Percentiles rank a stretch among this genome's conserved stretches.
These are phyloP conservation scores for Fusarium sp. DNA, from an alignment of 2,329 filamentous ascomycete genomes.

Conservation along the genomic window DNA sequence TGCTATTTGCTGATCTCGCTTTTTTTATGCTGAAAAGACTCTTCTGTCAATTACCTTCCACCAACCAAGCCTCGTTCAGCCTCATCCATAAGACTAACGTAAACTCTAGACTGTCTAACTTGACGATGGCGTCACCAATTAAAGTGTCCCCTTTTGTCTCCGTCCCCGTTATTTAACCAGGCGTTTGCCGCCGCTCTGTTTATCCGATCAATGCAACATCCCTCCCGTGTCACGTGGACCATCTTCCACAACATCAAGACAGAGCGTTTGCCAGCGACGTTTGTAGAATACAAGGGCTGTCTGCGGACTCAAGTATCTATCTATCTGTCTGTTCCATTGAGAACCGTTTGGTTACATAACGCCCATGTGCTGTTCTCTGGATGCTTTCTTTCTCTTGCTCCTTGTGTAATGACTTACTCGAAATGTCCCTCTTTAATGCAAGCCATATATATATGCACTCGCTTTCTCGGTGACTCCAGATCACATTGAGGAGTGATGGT, in stretches of 20 bases:
- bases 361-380: background rate
- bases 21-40: background rate
- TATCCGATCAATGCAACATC: background rate
- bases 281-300: background rate
- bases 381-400: background rate
- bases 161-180: background rate
- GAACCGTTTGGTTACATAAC: background rate
- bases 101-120: background rate
- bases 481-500: background rate
- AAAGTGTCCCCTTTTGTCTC: background rate
- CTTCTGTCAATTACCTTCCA: background rate
- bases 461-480: background rate
- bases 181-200: background rate
- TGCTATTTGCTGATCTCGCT: background rate
- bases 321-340: background rate
- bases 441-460: background rate
- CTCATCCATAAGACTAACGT: background rate
- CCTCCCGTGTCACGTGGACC: conserved; percentile 11
- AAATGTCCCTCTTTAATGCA: background rate
- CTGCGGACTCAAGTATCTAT: background rate
- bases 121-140: conserved; percentile 14
- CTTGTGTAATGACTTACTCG: background rate
- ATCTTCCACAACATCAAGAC: background rate
- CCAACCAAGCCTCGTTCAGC: background rate
- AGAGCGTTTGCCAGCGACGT: background rate